Evolutionary conservation across 495 filamentous ascomycete genomes (phyloP).

Genomic region (Neurospora sp.): DNA sequence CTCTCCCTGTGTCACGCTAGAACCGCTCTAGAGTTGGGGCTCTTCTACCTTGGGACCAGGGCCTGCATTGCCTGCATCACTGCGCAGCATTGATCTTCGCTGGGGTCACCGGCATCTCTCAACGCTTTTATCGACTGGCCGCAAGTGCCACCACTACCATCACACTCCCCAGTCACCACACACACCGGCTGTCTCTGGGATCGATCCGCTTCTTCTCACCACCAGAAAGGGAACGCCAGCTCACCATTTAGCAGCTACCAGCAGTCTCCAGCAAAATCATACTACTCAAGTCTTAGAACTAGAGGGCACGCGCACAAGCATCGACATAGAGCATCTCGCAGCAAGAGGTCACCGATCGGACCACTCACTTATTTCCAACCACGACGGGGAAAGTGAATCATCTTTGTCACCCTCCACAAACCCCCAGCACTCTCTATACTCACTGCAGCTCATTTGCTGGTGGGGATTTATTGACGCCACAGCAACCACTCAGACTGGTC

Average conservation of each 20-base stretch:
- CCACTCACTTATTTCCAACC: not conserved
- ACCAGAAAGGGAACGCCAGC: not conserved
- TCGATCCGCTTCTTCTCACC: not conserved
- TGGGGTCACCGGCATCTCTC: not conserved
- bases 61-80: not conserved
- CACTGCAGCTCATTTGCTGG: not conserved
- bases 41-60: not conserved
- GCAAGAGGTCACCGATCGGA: not conserved
- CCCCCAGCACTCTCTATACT: not conserved
- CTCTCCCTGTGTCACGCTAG: not conserved
- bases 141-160: not conserved
- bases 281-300: not conserved
- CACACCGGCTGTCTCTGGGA: not conserved
- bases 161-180: not conserved
- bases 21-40: not conserved
- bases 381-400: not conserved
- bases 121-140: not conserved
- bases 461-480: not conserved
- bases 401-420: not conserved
- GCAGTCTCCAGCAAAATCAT: not conserved
- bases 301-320: not conserved
- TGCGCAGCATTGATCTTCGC: not conserved
- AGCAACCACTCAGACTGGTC: not conserved
- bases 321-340: not conserved
- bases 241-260: not conserved